phyloP scores from a whole-genome alignment of 2,329 filamentous ascomycete genomes.

The Alternaria solani region DNA sequence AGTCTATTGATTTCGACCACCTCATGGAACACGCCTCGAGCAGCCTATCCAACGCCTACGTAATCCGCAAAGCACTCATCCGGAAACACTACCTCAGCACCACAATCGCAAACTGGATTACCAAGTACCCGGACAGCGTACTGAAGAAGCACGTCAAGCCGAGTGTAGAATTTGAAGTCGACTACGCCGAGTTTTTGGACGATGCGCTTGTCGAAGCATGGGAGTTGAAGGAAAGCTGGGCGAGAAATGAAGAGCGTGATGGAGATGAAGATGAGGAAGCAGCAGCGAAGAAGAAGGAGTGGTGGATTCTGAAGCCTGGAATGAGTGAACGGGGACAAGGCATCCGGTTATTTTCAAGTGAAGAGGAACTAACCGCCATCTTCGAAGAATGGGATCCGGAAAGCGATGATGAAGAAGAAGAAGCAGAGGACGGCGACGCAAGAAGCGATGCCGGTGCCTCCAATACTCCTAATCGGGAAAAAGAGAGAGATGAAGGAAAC shows the following conservation, averaged over 20 bases:
- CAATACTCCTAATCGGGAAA: too few relatives aligned
- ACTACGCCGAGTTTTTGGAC: constrained; percentile 96
- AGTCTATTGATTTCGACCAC: constrained; percentile 84
- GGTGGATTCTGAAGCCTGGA: constrained; percentile 98
- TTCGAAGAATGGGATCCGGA: constrained; percentile 91
- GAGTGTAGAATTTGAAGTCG: constrained; percentile 87
- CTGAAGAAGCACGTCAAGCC: constrained; percentile 76
- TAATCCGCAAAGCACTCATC: constrained; percentile 95
- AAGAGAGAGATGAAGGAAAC: constrained; percentile 50
- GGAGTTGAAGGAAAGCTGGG: constrained; percentile 81
- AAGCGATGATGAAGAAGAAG: constrained; percentile 70
- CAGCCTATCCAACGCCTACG: constrained; percentile 83
- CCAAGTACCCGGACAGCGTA: constrained; percentile 78
- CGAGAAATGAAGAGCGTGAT: constrained; percentile 65
- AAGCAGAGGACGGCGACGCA: constrained; percentile 51
- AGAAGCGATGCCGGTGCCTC: constrained; percentile 34
- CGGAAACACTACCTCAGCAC: constrained; percentile 92
- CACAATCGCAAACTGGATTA: constrained; percentile 84
- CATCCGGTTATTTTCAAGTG: constrained; percentile 85
- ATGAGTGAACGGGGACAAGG: constrained; percentile 98
- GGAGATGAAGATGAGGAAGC: constrained; percentile 44
- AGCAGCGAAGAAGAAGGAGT: constrained; percentile 63
- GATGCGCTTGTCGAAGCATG: constrained; percentile 91
- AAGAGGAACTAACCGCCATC: constrained; percentile 82
- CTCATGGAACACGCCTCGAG: constrained; percentile 68